phyloP scores from a whole-genome alignment of 2,329 filamentous ascomycete species.

The Trichothecium sympodiale region DNA sequence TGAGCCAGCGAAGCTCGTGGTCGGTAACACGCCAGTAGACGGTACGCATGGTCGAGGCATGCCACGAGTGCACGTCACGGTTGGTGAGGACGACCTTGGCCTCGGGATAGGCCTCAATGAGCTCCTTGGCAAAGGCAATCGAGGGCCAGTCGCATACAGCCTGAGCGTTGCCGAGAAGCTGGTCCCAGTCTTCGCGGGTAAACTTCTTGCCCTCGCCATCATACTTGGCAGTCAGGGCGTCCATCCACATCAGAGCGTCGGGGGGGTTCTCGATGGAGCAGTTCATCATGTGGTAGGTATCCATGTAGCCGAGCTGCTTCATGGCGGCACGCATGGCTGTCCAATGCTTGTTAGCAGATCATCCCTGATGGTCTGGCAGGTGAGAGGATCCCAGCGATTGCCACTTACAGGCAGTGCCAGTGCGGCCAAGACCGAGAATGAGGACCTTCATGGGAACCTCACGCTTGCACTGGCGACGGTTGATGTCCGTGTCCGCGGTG shows the following conservation, averaged over 20 bases:
- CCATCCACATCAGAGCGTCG: conserved; percentile 59
- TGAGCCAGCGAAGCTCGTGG: conserved; percentile 34
- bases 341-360: conserved; percentile 1
- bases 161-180: conserved; percentile 54
- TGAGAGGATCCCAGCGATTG: not conserved
- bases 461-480: conserved; percentile 52
- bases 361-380: not conserved
- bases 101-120: conserved; percentile 61
- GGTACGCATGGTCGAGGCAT: conserved; percentile 52
- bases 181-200: conserved; percentile 57
- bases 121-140: conserved; percentile 55
- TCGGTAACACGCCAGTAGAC: conserved; percentile 58
- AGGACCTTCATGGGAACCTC: conserved; percentile 64
- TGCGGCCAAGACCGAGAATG: conserved; percentile 57
- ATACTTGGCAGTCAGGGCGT: conserved; percentile 48
- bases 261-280: conserved; percentile 48
- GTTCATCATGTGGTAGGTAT: conserved; percentile 67
- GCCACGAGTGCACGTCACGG: conserved; percentile 54
- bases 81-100: conserved; percentile 61
- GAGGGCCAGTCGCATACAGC: conserved; percentile 61
- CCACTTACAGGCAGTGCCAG: conserved; percentile 54
- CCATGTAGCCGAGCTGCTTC: conserved; percentile 53
- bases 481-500: conserved; percentile 56
- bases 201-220: conserved; percentile 30
- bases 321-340: conserved; percentile 54